These are phyloP conservation scores for Globisporangium recalcitrans DNA, from an alignment of 352 stramenopile genomes.

Conservation along the genomic window DNA sequence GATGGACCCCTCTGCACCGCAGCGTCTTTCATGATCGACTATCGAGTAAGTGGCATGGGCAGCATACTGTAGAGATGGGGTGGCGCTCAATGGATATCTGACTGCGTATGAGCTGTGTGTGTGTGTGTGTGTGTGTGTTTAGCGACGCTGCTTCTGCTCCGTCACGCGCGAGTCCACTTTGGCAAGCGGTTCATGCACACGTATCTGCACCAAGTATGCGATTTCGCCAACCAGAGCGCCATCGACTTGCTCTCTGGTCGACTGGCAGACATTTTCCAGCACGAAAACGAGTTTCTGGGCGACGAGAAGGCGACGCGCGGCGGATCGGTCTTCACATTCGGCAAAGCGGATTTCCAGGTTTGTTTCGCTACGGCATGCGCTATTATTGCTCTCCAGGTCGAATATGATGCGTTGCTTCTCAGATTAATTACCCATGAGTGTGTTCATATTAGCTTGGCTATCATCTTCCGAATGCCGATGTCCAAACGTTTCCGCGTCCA, in stretches of 20 bases:
- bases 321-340: slow-evolving; percentile 71
- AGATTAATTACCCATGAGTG: neutral
- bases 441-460: slow-evolving; percentile 61
- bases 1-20: slow-evolving; percentile 75
- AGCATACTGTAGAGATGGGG: neutral
- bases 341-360: slow-evolving; percentile 83
- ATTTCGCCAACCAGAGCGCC: slow-evolving; percentile 49
- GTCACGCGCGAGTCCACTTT: slow-evolving; percentile 44
- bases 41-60: slow-evolving; percentile 38
- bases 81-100: neutral
- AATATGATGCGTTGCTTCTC: too few relatives aligned
- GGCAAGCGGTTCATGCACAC: slow-evolving; percentile 45
- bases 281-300: slow-evolving; percentile 5
- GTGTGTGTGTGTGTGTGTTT: neutral
- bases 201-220: slow-evolving; percentile 44
- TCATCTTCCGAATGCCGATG: slow-evolving; percentile 73
- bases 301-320: slow-evolving; percentile 15
- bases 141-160: slow-evolving; percentile 69
- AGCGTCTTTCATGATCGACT: slow-evolving; percentile 65
- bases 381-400: neutral
- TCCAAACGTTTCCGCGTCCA: slow-evolving; percentile 58
- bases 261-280: slow-evolving; percentile 12
- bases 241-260: slow-evolving; percentile 57
- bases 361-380: neutral
- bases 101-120: neutral